A percentile compares a stretch with the other conserved stretches of the same genome.
Conservation (phyloP, 768 basidiomycete species). For the Tulasnella sp. region DNA sequence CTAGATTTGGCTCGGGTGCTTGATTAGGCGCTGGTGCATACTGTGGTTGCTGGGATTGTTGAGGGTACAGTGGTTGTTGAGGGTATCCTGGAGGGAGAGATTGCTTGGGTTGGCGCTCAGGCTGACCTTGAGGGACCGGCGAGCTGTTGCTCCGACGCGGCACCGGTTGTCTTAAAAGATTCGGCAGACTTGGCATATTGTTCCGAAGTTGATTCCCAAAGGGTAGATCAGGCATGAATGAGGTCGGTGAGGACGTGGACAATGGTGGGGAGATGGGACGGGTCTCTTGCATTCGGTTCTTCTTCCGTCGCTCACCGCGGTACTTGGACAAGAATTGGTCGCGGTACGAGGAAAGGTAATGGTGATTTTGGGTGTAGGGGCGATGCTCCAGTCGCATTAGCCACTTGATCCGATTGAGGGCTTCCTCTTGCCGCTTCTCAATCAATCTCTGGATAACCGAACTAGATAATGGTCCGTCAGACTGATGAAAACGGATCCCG, state of each 20-base stretch:
- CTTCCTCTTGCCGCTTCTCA: slow-evolving; percentile 22
- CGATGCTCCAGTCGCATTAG: slow-evolving; percentile 30
- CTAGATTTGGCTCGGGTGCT: background rate
- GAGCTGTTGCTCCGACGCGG: too few species aligned
- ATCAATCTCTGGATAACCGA: slow-evolving; percentile 24
- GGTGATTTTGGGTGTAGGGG: slow-evolving; percentile 33
- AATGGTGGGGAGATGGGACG: background rate
- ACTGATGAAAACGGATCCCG: background rate
- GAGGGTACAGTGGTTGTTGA: too few species aligned
- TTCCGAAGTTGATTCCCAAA: too few species aligned
- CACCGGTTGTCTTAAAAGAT: too few species aligned
- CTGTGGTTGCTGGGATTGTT: background rate
- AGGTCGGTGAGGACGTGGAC: too few species aligned
- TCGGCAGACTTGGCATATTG: too few species aligned
- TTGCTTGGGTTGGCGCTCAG: too few species aligned
- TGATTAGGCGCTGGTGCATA: background rate
- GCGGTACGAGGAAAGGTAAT: slow-evolving; percentile 28
- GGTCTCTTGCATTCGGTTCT: background rate
- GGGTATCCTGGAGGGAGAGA: too few species aligned
- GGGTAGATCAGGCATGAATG: too few species aligned
- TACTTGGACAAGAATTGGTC: slow-evolving; percentile 32
- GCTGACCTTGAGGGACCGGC: too few species aligned
- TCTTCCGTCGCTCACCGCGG: slow-evolving; percentile 25
- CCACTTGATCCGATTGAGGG: slow-evolving; percentile 25
- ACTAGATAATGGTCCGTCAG: slow-evolving; percentile 20